Base-by-base conservation (phyloP, 1,284 basidiomycete genomes). In the Prillingera fragicola region DNA sequence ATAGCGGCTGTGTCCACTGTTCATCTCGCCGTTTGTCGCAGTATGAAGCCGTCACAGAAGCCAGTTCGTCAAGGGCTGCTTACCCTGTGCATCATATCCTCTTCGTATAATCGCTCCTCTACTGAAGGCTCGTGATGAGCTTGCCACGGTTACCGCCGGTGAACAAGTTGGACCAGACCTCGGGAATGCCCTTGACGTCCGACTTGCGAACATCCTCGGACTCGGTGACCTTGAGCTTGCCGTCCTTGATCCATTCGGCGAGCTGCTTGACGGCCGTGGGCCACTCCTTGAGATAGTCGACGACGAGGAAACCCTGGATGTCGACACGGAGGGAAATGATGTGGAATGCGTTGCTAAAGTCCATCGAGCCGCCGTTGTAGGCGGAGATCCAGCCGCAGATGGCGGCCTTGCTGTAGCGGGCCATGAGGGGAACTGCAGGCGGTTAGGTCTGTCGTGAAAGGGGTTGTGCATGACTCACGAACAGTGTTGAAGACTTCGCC, bases 251-350 rank as follows among this genome's bases (percentile, higher is more conserved):
- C 51, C 57, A 61, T 23, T 48, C 37, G 10, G 42, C 46, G 5
- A 69, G 42, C 31, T 63, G 54, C 23, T 41, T 17, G 17, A 40
- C 34, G 23, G 48, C 56, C 37, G 60, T 46, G 13, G 28, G 37
- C 44, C 48, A 48, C 27, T 53, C 45, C 28, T 42, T 28, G 10
- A 51, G 27, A 43, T 64, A 53, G 57, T 74, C 70, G 43, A 66
- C 49, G 8, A 70, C 56, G 48, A 72, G 65, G 54, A 74, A 72
- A 58, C 63, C 75, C 43, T 72, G 54, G 33, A 77, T 55, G 31
- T 53, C 60, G 41, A 72, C 54, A 7, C 73, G 58, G 58, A 73
- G 72, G 9, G 57, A 59, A 46, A 76, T 67, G 51, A 76, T 41
- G 33, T 65, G 55, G 23, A 47, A 38, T 46, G 57, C 57, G 50